Conservation (phyloP, 768 basidiomycete genomes). For the Rhodosporidiobolus odoratus region DNA sequence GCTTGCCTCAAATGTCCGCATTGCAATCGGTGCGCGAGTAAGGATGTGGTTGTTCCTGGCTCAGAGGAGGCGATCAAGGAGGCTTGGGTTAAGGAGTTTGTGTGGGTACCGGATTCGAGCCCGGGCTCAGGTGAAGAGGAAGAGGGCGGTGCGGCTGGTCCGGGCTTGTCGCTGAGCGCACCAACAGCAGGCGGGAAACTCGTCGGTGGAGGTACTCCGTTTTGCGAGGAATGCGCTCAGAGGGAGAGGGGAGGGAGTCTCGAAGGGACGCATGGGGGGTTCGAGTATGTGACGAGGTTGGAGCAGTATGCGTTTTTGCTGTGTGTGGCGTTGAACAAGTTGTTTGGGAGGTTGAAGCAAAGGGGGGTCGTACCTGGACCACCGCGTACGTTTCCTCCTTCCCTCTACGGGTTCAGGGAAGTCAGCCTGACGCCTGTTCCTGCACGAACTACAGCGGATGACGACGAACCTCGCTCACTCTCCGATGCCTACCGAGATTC, state of each 20-base stretch:
- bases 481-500: conserved; percentile 80
- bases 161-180: too few species aligned
- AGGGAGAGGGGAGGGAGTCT: conserved; percentile 42
- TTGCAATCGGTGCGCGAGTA: conserved; percentile 66
- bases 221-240: conserved; percentile 60
- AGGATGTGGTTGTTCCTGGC: conserved; percentile 43
- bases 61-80: conserved; percentile 42
- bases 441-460: too few species aligned
- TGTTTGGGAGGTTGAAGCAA: conserved; percentile 80
- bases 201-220: conserved; percentile 36
- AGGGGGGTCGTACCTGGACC: conserved; percentile 82
- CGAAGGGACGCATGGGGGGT: conserved; percentile 52
- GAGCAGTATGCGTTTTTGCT: conserved; percentile 97
- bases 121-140: not conserved
- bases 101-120: conserved; percentile 11
- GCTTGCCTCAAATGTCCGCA: conserved; percentile 77
- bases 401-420: conserved; percentile 16
- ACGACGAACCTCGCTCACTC: conserved; percentile 39
- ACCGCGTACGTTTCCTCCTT: conserved; percentile 55
- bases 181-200: not conserved
- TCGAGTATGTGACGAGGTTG: conserved; percentile 83
- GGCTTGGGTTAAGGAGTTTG: conserved; percentile 32
- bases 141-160: not conserved
- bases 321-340: conserved; percentile 84
- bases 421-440: not conserved